Evolutionary conservation across 2,329 filamentous ascomycete species (phyloP), one percentile per base, ranked within the genome.

Genomic region (Calonectria honghensis): DNA sequence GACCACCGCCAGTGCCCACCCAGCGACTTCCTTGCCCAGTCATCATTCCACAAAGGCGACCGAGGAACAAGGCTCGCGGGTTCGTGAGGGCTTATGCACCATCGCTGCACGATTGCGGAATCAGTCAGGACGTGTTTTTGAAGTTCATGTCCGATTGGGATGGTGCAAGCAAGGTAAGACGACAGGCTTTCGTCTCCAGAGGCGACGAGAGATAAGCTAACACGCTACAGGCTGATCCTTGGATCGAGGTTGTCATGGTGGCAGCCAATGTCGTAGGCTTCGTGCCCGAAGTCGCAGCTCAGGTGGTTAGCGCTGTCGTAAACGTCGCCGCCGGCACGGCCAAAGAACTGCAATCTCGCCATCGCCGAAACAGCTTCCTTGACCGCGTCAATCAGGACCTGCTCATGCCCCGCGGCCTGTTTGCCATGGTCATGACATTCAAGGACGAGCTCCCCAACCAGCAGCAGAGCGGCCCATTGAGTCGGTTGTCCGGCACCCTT

Each of bases 31-130:
- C 70, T 6, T 66, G 39, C 27, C 70, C 70, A 13, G 63, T 72
- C 39, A 72, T 72, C 16, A 32, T 67, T 31, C 70, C 70, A 24
- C 63, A 72, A 41, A 41, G 70, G 18, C 70, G 70, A 16, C 70
- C 70, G 11, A 41, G 63, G 4, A 66, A 61, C 61, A 72, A 67
- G 63, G 31, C 20, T 1, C 70, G 70, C 7, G 70, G 70, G 4
- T 72, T 51, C 27, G 70, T 72, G 70, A 32, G 70, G 9, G 70
- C 70, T 7, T 72, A 72, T 72, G 70, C 70, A 3, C 70, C 70
- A 7, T 20, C 39, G 10, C 14, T 70, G 7, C 54, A 70, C 4
- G 27, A 64, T 10, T 45, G 45, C 20, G 68, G 68, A 3, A 64
- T 70, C n/a, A 27, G 57, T 0, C 68, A 70, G 24, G 68, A 64